Conservation (phyloP, 441 rosid species). For the Jatropha multifida region DNA sequence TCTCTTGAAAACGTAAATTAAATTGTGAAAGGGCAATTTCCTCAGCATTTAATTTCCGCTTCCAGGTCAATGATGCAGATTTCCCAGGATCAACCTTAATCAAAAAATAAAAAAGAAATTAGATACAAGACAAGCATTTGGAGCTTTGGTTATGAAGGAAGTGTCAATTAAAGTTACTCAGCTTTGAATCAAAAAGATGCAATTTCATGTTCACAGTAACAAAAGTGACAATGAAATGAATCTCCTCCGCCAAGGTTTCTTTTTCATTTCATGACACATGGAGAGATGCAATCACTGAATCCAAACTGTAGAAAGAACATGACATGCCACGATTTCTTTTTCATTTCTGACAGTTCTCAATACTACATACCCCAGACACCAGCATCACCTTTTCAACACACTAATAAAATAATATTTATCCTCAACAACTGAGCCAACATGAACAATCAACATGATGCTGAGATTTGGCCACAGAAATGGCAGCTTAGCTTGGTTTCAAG, state of each 20-base stretch:
- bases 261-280: background rate
- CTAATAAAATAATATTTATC: background rate
- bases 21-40: slow-evolving; percentile 43
- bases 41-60: slow-evolving; percentile 50
- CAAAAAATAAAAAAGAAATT: slow-evolving; percentile 19
- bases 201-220: background rate
- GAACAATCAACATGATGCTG: background rate
- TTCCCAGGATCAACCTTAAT: slow-evolving; percentile 63
- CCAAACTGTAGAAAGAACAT: background rate
- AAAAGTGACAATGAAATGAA: background rate
- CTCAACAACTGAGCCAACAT: background rate
- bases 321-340: background rate
- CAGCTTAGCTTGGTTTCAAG: background rate
- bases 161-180: background rate
- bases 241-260: background rate
- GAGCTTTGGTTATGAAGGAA: background rate
- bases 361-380: background rate
- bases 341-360: background rate
- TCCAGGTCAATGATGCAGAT: slow-evolving; percentile 82
- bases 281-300: background rate
- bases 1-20: slow-evolving; percentile 55
- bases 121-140: slow-evolving; percentile 16
- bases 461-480: background rate
- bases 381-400: background rate
- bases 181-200: background rate